Evolutionary conservation across 495 filamentous ascomycete species (phyloP).

Genomic region (Cercophora newfieldiana): DNA sequence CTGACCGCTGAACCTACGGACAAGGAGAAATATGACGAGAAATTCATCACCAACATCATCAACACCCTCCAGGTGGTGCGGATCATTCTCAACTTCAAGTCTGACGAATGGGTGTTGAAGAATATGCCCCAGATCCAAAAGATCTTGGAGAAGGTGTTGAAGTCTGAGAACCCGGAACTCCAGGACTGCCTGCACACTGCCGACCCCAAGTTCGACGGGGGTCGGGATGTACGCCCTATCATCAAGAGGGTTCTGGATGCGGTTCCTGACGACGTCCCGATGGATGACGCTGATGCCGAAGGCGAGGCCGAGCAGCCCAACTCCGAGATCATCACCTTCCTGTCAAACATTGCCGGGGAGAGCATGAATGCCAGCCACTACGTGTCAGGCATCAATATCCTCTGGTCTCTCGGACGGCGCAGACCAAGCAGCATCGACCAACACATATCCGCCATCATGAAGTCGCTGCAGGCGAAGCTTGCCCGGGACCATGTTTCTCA

Average conservation of each 20-base stretch:
- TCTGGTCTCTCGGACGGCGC: slow-evolving; percentile 85
- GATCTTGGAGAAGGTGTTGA: slow-evolving; percentile 84
- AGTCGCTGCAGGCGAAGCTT: slow-evolving; percentile 86
- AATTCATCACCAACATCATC: slow-evolving; percentile 77
- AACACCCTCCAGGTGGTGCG: slow-evolving; percentile 90
- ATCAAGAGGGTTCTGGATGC: slow-evolving; percentile 82
- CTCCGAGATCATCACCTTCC: slow-evolving; percentile 75
- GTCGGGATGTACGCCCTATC: slow-evolving; percentile 62
- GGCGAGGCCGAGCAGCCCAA: slow-evolving; percentile 68
- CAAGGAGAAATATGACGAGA: slow-evolving; percentile 83
- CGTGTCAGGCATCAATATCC: slow-evolving; percentile 82
- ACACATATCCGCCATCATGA: slow-evolving; percentile 87
- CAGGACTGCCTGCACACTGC: slow-evolving; percentile 83
- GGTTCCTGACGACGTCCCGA: slow-evolving; percentile 82
- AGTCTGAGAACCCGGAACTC: slow-evolving; percentile 82
- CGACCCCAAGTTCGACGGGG: slow-evolving; percentile 65
- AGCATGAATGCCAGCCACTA: slow-evolving; percentile 74
- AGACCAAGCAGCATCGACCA: slow-evolving; percentile 83
- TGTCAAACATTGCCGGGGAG: slow-evolving; percentile 81
- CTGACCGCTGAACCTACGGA: slow-evolving; percentile 77
- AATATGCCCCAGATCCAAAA: slow-evolving; percentile 77
- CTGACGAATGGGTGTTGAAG: slow-evolving; percentile 84
- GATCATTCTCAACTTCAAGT: slow-evolving; percentile 80
- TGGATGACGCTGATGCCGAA: slow-evolving; percentile 88
- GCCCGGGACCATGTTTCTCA: slow-evolving; percentile 90